A percentile compares a stretch with the other conserved stretches of the same genome.
Conservation (phyloP, 2,329 filamentous ascomycete species). For the Penicillium sp. region DNA sequence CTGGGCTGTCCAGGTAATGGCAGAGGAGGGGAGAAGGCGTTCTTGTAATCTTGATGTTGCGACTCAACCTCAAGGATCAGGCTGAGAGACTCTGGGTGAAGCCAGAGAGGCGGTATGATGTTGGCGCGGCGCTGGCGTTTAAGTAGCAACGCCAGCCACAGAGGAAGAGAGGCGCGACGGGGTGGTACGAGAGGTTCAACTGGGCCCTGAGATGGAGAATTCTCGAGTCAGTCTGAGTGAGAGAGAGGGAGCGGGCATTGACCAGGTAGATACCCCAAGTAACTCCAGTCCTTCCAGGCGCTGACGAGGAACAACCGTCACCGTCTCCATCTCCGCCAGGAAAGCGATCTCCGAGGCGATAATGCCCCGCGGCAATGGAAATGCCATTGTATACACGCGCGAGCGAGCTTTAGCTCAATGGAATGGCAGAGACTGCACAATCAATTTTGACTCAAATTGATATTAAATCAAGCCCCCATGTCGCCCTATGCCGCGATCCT, state of each 20-base stretch:
- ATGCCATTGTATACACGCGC: conserved; percentile 45
- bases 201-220: conserved; percentile 56
- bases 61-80: conserved; percentile 78
- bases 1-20: conserved; percentile 50
- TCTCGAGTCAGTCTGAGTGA: neutral
- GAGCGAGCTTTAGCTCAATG: neutral
- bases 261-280: conserved; percentile 58
- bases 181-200: conserved; percentile 74
- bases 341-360: conserved; percentile 87
- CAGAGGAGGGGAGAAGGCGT: conserved; percentile 71
- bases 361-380: conserved; percentile 59
- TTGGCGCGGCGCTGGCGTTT: conserved; percentile 93
- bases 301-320: conserved; percentile 88
- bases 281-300: conserved; percentile 79
- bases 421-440: conserved; percentile 22
- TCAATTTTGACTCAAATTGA: neutral
- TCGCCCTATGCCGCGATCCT: neutral
- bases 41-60: conserved; percentile 53
- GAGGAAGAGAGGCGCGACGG: conserved; percentile 68
- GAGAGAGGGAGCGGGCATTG: too few relatives aligned
- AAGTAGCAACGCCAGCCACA: conserved; percentile 92
- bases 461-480: conserved; percentile 5
- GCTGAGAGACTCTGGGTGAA: conserved; percentile 67
- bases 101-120: conserved; percentile 85
- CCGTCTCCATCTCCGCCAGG: conserved; percentile 93